phyloP scores from a whole-genome alignment of 2,329 filamentous ascomycete genomes.

The Epichloe glyceriae region DNA sequence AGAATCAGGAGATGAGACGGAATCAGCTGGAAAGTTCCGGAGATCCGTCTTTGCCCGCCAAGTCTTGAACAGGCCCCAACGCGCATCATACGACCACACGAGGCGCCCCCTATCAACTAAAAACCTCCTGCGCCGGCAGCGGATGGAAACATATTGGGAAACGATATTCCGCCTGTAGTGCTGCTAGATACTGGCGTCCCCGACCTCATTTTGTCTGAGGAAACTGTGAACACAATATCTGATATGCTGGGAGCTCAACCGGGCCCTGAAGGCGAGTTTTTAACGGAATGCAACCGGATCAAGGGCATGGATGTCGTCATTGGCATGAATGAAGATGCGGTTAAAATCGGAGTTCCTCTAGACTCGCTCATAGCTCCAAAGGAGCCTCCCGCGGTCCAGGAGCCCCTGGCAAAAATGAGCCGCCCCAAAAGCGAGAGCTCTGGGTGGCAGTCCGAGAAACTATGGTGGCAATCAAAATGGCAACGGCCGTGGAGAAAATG shows the following conservation, averaged over 20 bases:
- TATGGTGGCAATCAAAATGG: background rate
- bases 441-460: background rate
- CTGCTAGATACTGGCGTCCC: background rate
- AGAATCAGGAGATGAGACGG: background rate
- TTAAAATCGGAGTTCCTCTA: slow-evolving; percentile 1
- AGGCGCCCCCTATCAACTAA: background rate
- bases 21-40: background rate
- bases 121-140: background rate
- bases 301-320: background rate
- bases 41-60: background rate
- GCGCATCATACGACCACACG: background rate
- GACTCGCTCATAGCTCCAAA: background rate
- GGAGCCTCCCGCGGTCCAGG: background rate
- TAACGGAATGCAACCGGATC: background rate
- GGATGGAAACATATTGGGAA: background rate
- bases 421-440: background rate
- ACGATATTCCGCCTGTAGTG: background rate
- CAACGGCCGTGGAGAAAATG: background rate
- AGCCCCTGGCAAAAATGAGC: background rate
- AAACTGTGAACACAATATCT: background rate
- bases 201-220: background rate
- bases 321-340: slow-evolving; percentile 3
- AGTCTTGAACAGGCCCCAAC: background rate
- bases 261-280: background rate
- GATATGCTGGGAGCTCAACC: background rate